phyloP scores from a whole-genome alignment of 192 early-diverging fungal species.

The Dissophora ornata region DNA sequence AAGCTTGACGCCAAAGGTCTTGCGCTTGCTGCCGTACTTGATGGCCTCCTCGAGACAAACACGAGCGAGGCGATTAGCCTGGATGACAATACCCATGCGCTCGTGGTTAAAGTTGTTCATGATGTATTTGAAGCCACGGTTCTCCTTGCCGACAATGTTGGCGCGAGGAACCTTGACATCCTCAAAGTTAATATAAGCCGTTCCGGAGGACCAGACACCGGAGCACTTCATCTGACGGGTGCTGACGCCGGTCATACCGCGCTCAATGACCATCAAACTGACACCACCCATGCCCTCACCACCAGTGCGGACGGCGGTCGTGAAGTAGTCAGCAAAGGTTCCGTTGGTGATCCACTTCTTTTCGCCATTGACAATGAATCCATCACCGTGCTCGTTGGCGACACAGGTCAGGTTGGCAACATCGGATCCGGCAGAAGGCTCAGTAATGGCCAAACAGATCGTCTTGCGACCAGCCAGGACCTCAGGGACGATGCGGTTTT shows the following conservation, averaged over 20 bases:
- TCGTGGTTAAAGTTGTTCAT: constrained; percentile 88
- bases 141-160: constrained; percentile 87
- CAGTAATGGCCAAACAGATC: constrained; percentile 86
- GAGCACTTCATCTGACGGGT: constrained; percentile 87
- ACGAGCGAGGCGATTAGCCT: constrained; percentile 87
- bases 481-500: constrained; percentile 70
- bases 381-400: constrained; percentile 74
- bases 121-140: constrained; percentile 86
- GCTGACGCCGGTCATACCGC: constrained; percentile 76
- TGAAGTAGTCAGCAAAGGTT: constrained; percentile 86
- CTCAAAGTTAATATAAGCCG: constrained; percentile 82
- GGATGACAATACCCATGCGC: constrained; percentile 84
- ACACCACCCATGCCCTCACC: constrained; percentile 82
- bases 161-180: constrained; percentile 89
- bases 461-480: constrained; percentile 79
- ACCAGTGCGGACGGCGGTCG: constrained; percentile 82
- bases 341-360: constrained; percentile 92
- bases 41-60: constrained; percentile 87
- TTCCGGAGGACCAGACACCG: constrained; percentile 87
- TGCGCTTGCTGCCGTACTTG: constrained; percentile 86
- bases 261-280: constrained; percentile 78
- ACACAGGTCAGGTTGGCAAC: constrained; percentile 78
- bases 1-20: constrained; percentile 89
- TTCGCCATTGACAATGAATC: constrained; percentile 86
- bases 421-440: constrained; percentile 78